These are phyloP conservation scores for Candida insectorum DNA, from an alignment of 805 yeast species.

Conservation along the genomic window DNA sequence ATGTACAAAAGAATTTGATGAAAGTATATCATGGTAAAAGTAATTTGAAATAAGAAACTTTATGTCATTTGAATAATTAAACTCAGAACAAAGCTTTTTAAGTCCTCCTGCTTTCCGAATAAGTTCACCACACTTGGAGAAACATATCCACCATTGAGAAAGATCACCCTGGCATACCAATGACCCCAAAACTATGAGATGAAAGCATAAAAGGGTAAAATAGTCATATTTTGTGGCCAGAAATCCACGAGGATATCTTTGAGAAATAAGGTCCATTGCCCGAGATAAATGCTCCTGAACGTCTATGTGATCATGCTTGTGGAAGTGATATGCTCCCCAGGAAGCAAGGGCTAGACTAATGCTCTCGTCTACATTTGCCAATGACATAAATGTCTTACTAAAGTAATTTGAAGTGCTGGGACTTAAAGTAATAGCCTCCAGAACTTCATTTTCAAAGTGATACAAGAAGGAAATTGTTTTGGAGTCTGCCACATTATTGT, in stretches of 20 bases:
- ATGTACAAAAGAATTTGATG: conserved; percentile 9
- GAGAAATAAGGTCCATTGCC: conserved; percentile 1
- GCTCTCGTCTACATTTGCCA: conserved; percentile 17
- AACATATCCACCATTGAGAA: conserved; percentile 11
- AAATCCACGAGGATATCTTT: conserved; percentile 1
- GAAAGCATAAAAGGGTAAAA: conserved; percentile 5
- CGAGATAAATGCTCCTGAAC: conserved; percentile 4
- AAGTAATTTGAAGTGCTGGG: conserved; percentile 20
- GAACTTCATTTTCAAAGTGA: conserved; percentile 15
- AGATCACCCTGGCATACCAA: conserved; percentile 18
- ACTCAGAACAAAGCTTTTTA: conserved; percentile 9
- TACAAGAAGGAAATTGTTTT: conserved; percentile 13
- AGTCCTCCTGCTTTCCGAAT: conserved; percentile 14
- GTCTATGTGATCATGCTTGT: conserved; percentile 3
- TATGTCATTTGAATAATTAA: conserved; percentile 16
- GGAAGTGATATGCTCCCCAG: conserved; percentile 21
- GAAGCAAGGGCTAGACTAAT: conserved; percentile 19
- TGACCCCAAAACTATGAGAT: conserved; percentile 4
- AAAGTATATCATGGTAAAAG: conserved; percentile 19
- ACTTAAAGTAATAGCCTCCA: conserved; percentile 12
- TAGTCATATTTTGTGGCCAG: neutral
- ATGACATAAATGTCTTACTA: conserved; percentile 15
- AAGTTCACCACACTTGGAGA: neutral
- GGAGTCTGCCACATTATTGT: neutral
- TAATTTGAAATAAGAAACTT: conserved; percentile 16